phyloP scores from a whole-genome alignment of 352 stramenopile species.

The Globisporangium orthogonon region DNA sequence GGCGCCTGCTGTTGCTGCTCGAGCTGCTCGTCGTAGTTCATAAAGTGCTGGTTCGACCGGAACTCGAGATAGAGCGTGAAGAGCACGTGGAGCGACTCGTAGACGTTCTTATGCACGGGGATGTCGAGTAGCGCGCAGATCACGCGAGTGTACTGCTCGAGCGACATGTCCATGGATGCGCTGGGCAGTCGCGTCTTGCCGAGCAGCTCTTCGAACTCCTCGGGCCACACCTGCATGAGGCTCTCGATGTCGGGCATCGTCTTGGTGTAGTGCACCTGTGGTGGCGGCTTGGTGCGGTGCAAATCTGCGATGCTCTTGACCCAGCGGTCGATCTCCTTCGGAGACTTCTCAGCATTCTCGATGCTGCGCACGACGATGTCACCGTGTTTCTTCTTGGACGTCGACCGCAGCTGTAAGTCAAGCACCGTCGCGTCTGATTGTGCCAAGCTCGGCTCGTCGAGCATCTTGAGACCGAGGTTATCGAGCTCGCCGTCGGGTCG shows the following conservation, averaged over 20 bases:
- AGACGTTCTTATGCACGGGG: conserved; percentile 91
- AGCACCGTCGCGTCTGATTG: conserved; percentile 94
- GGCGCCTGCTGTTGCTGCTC: conserved; percentile 16
- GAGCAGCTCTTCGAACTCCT: conserved; percentile 82
- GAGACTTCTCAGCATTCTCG: conserved; percentile 91
- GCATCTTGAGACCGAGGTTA: conserved; percentile 89
- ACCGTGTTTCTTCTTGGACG: conserved; percentile 92
- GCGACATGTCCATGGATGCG: conserved; percentile 86
- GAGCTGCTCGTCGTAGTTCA: conserved; percentile 70
- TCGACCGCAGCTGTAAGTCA: conserved; percentile 92
- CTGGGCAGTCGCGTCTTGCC: conserved; percentile 62
- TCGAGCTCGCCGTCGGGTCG: conserved; percentile 88
- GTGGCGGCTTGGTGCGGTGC: conserved; percentile 89
- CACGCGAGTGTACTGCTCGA: conserved; percentile 92
- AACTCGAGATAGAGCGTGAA: conserved; percentile 94
- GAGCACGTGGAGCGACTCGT: conserved; percentile 93
- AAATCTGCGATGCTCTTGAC: conserved; percentile 94
- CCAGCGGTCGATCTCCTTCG: conserved; percentile 93
- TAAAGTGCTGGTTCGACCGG: conserved; percentile 91
- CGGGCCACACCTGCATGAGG: conserved; percentile 90
- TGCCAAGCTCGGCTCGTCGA: conserved; percentile 89
- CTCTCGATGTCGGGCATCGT: conserved; percentile 93
- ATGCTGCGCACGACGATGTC: conserved; percentile 92
- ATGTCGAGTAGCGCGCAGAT: conserved; percentile 94
- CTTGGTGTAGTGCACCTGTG: conserved; percentile 91